Conservation (phyloP, 305 asterid genomes). For the Fraxinus greggii region DNA sequence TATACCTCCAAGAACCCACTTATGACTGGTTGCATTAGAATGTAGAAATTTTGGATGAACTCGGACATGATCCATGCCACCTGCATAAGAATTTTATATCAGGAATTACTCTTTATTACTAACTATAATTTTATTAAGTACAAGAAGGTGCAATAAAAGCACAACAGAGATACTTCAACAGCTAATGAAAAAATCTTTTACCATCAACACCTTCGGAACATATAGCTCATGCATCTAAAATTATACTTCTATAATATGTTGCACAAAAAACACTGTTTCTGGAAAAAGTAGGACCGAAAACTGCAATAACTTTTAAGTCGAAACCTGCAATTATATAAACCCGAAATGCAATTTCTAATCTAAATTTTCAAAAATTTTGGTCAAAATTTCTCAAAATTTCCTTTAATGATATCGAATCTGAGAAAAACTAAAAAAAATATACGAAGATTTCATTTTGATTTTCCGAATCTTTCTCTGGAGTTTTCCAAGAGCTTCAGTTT, state of each 20-base stretch:
- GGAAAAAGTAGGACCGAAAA: neutral
- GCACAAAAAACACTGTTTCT: neutral
- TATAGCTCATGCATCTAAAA: neutral
- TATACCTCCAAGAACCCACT: slow-evolving; percentile 97
- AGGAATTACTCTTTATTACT: neutral
- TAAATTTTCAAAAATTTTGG: neutral
- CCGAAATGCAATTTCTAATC: neutral
- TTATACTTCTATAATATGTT: neutral
- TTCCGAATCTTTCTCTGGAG: neutral
- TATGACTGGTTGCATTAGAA: slow-evolving; percentile 95
- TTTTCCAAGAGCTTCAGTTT: neutral
- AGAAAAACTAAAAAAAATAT: neutral
- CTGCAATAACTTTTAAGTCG: neutral
- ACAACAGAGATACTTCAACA: neutral
- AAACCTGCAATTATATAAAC: neutral
- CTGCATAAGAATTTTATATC: slow-evolving; percentile 32
- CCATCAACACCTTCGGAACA: neutral
- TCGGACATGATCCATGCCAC: slow-evolving; percentile 90
- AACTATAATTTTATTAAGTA: neutral
- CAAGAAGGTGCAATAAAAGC: neutral
- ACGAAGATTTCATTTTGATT: neutral
- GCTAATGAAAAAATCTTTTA: neutral
- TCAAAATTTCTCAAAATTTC: neutral
- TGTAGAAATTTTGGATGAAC: slow-evolving; percentile 88
- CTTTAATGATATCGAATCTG: neutral